phyloP scores from a whole-genome alignment of 192 early-diverging fungal species.

The Coemansia sp. region DNA sequence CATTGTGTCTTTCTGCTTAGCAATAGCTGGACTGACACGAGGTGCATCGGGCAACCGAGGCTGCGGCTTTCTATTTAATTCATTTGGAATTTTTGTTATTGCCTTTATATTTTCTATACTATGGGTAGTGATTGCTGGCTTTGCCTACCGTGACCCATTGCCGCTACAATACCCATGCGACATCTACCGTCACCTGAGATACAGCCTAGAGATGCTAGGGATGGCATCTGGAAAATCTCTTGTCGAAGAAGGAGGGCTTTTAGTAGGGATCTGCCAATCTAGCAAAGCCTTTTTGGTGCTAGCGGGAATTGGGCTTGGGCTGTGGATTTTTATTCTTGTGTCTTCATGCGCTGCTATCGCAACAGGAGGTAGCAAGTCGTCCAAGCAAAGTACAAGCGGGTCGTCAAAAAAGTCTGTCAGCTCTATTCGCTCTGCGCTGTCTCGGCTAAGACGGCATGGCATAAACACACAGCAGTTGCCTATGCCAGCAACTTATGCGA shows the following conservation, averaged over 20 bases:
- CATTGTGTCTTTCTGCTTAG: slow-evolving; percentile 22
- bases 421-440: slow-evolving; percentile 17
- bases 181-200: slow-evolving; percentile 32
- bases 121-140: slow-evolving; percentile 42
- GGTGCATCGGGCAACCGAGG: slow-evolving; percentile 8
- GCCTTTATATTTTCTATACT: slow-evolving; percentile 39
- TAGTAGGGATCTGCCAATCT: slow-evolving; percentile 46
- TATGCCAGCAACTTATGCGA: slow-evolving; percentile 9
- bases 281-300: slow-evolving; percentile 48
- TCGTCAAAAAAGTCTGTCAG: slow-evolving; percentile 15
- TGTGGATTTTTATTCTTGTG: slow-evolving; percentile 41
- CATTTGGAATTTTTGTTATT: slow-evolving; percentile 24
- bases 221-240: slow-evolving; percentile 35
- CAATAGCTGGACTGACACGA: slow-evolving; percentile 30
- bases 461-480: slow-evolving; percentile 5
- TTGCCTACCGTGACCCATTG: slow-evolving; percentile 43
- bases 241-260: slow-evolving; percentile 38
- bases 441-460: slow-evolving; percentile 3
- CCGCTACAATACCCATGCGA: slow-evolving; percentile 48
- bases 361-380: slow-evolving; percentile 19
- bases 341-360: slow-evolving; percentile 33
- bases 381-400: not conserved
- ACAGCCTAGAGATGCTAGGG: slow-evolving; percentile 33
- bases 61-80: slow-evolving; percentile 27
- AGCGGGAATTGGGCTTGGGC: slow-evolving; percentile 29